Evolutionary conservation across 257 asterid species (phyloP).

Genomic region (Solanum commersonii): DNA sequence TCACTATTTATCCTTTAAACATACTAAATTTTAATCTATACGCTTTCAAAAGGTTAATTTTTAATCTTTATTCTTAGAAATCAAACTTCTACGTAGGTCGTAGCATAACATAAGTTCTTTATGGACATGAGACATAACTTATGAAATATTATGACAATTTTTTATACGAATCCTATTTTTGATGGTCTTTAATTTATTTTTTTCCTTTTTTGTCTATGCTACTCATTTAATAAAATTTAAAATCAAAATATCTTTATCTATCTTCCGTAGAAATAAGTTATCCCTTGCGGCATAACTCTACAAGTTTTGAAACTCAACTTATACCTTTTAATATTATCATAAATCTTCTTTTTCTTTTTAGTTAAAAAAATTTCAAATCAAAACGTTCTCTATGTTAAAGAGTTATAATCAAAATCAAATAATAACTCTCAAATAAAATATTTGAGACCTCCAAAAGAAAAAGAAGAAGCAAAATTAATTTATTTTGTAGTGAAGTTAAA

Average conservation of each 20-base stretch:
- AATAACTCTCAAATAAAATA: background rate
- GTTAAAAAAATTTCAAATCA: background rate
- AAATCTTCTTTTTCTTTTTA: background rate
- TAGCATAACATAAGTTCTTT: background rate
- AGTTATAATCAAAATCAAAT: background rate
- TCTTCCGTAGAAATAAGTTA: background rate
- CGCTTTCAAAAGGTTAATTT: accelerated
- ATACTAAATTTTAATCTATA: too few species aligned
- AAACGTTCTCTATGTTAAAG: background rate
- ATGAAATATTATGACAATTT: background rate
- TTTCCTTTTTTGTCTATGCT: too few species aligned
- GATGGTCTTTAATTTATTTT: accelerated
- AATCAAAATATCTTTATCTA: background rate
- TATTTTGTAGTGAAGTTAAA: background rate
- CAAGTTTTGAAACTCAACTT: too few species aligned
- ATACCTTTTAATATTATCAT: too few species aligned
- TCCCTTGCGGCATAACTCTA: too few species aligned
- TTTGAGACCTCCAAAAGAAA: background rate
- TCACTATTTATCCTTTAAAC: background rate
- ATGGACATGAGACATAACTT: background rate
- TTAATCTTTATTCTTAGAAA: background rate
- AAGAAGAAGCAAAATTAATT: background rate
- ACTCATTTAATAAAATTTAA: too few species aligned
- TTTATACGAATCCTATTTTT: accelerated
- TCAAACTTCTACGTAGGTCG: background rate